A percentile compares a stretch with the other conserved stretches of the same genome.
Conservation (phyloP, 1,139 yeast species). For the Geotrichum phurueaensis region DNA sequence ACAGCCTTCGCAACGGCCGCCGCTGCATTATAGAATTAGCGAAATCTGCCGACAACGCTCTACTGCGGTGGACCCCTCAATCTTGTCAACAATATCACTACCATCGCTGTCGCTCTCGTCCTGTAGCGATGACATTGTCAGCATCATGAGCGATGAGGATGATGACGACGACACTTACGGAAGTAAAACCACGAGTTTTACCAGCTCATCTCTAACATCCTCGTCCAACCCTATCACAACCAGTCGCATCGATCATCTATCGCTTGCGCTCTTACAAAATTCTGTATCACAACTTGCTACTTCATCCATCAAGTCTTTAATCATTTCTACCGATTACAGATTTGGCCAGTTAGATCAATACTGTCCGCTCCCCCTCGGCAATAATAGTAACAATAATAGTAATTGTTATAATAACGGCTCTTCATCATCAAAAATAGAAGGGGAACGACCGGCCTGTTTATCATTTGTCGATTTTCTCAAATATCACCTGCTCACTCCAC, state of each 20-base stretch:
- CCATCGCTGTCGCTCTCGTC: neutral
- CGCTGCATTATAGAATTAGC: neutral
- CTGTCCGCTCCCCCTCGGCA: neutral
- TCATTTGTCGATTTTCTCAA: constrained; percentile 4
- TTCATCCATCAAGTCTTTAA: constrained; percentile 1
- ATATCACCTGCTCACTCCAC: constrained; percentile 1
- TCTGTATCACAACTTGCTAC: constrained; percentile 3
- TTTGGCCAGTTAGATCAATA: constrained; percentile 4
- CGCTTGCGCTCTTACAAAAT: constrained; percentile 6
- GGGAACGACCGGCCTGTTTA: neutral
- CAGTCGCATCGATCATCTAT: constrained; percentile 1
- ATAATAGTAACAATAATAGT: neutral
- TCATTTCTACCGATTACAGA: constrained; percentile 6
- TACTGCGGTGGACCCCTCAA: neutral
- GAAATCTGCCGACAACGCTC: constrained; percentile 3
- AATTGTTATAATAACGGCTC: neutral
- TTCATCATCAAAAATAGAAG: neutral
- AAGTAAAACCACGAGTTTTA: neutral
- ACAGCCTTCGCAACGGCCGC: constrained; percentile 1
- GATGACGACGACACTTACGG: neutral
- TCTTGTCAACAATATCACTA: neutral
- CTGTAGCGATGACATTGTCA: neutral
- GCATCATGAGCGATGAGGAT: constrained; percentile 1
- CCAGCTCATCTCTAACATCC: neutral
- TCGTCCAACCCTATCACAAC: neutral